Conservation (phyloP, 192 early-diverging fungal species). For the Chytriomyces hyalinus region DNA sequence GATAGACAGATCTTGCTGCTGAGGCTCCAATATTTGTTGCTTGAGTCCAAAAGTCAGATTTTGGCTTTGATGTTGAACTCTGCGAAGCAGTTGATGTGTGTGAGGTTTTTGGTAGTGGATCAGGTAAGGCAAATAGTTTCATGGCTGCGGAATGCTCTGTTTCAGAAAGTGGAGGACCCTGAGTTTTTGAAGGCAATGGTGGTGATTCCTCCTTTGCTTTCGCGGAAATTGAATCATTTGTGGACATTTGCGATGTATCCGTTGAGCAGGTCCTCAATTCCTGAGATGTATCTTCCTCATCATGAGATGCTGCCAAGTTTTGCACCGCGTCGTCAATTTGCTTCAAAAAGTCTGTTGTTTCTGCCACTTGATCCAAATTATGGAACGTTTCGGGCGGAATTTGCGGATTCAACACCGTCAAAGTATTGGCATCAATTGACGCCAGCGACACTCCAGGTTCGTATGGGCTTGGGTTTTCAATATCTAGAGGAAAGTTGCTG, state of each 20-base stretch:
- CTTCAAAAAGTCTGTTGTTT: constrained; percentile 4
- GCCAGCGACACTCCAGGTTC: no score
- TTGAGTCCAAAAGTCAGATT: not conserved
- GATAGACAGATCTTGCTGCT: not conserved
- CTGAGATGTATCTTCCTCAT: not conserved
- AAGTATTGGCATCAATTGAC: no score
- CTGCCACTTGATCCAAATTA: no score
- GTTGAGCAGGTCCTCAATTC: not conserved
- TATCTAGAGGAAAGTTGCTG: no score
- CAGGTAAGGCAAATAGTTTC: not conserved
- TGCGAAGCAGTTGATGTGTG: not conserved
- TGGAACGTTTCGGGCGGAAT: no score
- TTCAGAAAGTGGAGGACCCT: not conserved
- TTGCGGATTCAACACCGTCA: no score
- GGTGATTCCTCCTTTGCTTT: not conserved
- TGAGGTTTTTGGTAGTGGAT: not conserved
- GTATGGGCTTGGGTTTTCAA: no score
- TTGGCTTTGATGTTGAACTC: not conserved
- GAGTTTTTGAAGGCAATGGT: not conserved
- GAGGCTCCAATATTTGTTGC: not conserved
- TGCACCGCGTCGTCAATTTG: constrained; percentile 15
- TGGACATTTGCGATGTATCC: not conserved
- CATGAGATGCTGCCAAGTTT: not conserved
- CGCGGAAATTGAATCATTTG: not conserved
- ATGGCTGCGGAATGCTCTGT: not conserved